Conservation (phyloP, 2,329 filamentous ascomycete genomes). For the Cladosporium cucumerinum region DNA sequence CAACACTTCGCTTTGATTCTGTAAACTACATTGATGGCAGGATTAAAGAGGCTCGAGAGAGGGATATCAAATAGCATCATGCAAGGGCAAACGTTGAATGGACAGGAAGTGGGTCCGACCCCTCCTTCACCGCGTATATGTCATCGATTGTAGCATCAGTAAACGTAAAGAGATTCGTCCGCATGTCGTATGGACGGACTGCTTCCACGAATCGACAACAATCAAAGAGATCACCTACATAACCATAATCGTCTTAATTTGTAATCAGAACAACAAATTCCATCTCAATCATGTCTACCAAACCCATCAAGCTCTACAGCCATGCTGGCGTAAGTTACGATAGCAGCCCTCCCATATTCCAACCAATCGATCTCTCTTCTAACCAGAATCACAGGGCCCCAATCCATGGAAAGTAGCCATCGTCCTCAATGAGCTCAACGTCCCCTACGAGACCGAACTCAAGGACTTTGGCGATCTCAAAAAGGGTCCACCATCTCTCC, state of each 20-base stretch:
- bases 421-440: constrained; percentile 43
- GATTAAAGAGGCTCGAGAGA: not conserved
- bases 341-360: not conserved
- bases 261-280: not conserved
- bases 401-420: constrained; percentile 47
- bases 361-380: not conserved
- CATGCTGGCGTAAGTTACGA: constrained; percentile 23
- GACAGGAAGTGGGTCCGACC: not conserved
- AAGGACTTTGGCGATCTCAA: constrained; percentile 42
- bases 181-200: too few species aligned
- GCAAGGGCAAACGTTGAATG: not conserved
- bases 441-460: constrained; percentile 40
- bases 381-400: constrained; percentile 28
- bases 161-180: too few species aligned
- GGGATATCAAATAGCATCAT: not conserved
- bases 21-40: not conserved
- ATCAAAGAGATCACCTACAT: too few species aligned
- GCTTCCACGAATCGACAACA: not conserved
- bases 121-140: not conserved
- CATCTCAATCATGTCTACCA: constrained; percentile 11
- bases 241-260: not conserved
- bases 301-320: constrained; percentile 31
- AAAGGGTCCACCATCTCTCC: constrained; percentile 3
- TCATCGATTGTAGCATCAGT: not conserved
- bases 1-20: not conserved